Evolutionary conservation across 164 flowering plant species (phyloP).

Genomic region (Vitis rupestris): DNA sequence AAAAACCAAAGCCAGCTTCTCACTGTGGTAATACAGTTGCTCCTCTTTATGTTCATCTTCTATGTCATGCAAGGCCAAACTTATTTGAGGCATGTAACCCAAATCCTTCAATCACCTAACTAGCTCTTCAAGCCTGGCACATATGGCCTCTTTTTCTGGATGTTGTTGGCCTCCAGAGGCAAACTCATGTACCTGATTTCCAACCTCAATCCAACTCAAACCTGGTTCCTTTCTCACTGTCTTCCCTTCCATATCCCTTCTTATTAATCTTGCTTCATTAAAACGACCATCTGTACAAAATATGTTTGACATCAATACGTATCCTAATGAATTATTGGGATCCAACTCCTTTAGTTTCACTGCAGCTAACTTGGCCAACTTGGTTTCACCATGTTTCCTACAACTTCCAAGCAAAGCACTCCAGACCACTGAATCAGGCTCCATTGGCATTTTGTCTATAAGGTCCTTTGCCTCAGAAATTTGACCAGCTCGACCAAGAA

Average conservation of each 20-base stretch:
- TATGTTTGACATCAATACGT: slow-evolving; percentile 63
- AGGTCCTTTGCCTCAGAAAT: slow-evolving; percentile 53
- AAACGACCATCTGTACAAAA: slow-evolving; percentile 54
- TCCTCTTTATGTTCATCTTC: slow-evolving; percentile 75
- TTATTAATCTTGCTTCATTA: slow-evolving; percentile 40
- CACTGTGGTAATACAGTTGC: slow-evolving; percentile 68
- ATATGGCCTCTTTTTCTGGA: slow-evolving; percentile 45
- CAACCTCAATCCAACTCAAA: slow-evolving; percentile 77
- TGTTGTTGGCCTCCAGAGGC: slow-evolving; percentile 64
- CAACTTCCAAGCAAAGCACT: slow-evolving; percentile 77
- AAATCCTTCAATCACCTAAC: slow-evolving; percentile 42
- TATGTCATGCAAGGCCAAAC: slow-evolving; percentile 51
- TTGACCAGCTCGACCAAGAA: slow-evolving; percentile 66
- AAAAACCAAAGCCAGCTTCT: slow-evolving; percentile 77
- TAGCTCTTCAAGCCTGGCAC: slow-evolving; percentile 32
- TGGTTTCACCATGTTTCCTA: slow-evolving; percentile 56
- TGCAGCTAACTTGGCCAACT: slow-evolving; percentile 53
- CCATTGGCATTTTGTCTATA: slow-evolving; percentile 56
- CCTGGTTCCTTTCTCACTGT: slow-evolving; percentile 75
- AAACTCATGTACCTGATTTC: slow-evolving; percentile 64
- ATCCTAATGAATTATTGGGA: slow-evolving; percentile 61
- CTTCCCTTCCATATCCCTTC: slow-evolving; percentile 55
- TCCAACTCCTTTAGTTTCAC: slow-evolving; percentile 54
- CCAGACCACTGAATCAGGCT: slow-evolving; percentile 77
- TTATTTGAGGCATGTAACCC: slow-evolving; percentile 71